Conservation (phyloP, 2,329 filamentous ascomycete species). For the Hypoxylon sp. region DNA sequence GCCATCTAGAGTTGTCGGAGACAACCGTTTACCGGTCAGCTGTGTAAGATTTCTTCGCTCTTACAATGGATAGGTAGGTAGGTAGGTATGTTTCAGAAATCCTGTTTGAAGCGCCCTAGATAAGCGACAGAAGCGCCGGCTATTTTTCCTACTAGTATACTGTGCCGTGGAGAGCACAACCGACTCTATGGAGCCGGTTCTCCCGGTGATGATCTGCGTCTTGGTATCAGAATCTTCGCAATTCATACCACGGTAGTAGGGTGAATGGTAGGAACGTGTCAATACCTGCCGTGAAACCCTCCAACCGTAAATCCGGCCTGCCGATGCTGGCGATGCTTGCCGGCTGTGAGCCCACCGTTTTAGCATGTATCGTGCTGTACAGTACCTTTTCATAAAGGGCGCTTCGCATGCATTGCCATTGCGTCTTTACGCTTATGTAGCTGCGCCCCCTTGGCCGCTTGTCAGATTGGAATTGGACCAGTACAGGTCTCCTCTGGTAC, state of each 20-base stretch:
- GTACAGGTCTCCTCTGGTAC: constrained; percentile 22
- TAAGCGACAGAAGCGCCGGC: constrained; percentile 19
- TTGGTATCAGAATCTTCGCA: constrained; percentile 32
- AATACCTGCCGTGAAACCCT: constrained; percentile 40
- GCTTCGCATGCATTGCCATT: constrained; percentile 20
- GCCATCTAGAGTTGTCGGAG: constrained; percentile 3
- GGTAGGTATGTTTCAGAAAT: constrained; percentile 10
- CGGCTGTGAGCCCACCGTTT: constrained; percentile 37
- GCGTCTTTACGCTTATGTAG: constrained; percentile 35
- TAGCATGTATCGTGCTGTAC: constrained; percentile 17
- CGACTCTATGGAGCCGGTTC: constrained; percentile 36
- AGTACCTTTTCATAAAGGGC: constrained; percentile 24
- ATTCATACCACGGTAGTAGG: constrained; percentile 32
- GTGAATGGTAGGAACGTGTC: constrained; percentile 40
- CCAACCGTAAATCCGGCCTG: constrained; percentile 27
- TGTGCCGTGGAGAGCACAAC: constrained; percentile 15
- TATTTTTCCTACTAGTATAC: constrained; percentile 25
- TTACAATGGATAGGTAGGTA: constrained; percentile 6
- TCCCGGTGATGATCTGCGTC: constrained; percentile 38
- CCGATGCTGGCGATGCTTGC: constrained; percentile 31
- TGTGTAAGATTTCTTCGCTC: constrained; percentile 6
- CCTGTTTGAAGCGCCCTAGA: constrained; percentile 9
- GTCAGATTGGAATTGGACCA: constrained; percentile 39
- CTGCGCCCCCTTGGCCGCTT: constrained; percentile 44
- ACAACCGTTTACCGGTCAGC: not conserved